Percentiles rank a stretch among this genome's conserved stretches.
These are phyloP conservation scores for Kurtzmaniella fragi DNA, from an alignment of 805 yeast genomes.

Conservation along the genomic window DNA sequence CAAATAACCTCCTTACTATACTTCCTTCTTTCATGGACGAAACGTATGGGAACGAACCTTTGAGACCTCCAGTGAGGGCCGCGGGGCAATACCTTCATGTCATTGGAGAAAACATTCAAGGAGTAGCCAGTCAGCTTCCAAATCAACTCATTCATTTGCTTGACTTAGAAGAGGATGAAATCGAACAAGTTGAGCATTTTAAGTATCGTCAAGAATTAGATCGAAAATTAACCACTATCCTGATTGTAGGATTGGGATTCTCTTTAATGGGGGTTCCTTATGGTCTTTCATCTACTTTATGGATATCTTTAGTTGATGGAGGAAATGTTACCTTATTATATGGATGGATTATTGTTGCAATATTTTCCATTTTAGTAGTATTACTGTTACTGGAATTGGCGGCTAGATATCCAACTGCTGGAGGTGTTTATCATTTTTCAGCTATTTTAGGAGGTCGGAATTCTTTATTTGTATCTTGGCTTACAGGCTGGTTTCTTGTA, in stretches of 20 bases:
- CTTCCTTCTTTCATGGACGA: not conserved
- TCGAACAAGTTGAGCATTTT: constrained; percentile 64
- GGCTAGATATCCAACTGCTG: constrained; percentile 72
- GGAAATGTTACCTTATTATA: constrained; percentile 71
- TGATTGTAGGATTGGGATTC: constrained; percentile 75
- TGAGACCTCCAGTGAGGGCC: constrained; percentile 7
- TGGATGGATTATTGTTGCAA: constrained; percentile 67
- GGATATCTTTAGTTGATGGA: constrained; percentile 69
- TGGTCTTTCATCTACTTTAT: constrained; percentile 69
- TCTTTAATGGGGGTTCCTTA: constrained; percentile 80
- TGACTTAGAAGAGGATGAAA: constrained; percentile 40
- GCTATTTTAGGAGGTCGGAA: constrained; percentile 57
- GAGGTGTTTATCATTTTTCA: constrained; percentile 73
- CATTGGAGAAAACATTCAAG: constrained; percentile 7
- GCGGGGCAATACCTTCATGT: constrained; percentile 11
- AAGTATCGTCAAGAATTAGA: constrained; percentile 68
- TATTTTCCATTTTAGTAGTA: constrained; percentile 61
- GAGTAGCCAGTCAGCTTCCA: constrained; percentile 3
- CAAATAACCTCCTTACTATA: not conserved
- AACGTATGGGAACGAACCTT: not conserved
- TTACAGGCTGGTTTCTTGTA: constrained; percentile 70
- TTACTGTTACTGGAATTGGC: constrained; percentile 73
- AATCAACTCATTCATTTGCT: not conserved
- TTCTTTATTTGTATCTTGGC: constrained; percentile 64
- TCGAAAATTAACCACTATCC: constrained; percentile 61